Percentiles rank a stretch among this genome's conserved stretches.
Evolutionary conservation across 129 eudicot genomes (phyloP).

Genomic region (Flaveria trinervia): DNA sequence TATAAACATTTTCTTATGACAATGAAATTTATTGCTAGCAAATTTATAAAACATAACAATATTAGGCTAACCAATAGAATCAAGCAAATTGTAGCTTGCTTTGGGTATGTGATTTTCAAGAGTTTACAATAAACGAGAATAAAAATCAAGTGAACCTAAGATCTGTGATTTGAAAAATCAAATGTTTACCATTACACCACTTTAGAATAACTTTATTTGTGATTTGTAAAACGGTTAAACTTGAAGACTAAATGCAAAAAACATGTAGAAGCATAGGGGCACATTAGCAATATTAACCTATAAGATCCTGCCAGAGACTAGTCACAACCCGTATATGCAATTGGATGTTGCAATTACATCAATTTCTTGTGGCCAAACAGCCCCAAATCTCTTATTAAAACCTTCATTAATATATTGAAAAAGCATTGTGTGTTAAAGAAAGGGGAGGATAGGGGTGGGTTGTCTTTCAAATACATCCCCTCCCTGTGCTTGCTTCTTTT

Average conservation of each 20-base stretch:
- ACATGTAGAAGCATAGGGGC: slow-evolving; percentile 24
- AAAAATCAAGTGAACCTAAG: too few relatives aligned
- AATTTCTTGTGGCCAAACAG: slow-evolving; percentile 25
- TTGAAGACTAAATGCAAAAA: slow-evolving; percentile 20
- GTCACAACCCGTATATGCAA: slow-evolving; percentile 34
- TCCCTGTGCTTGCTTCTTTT: slow-evolving; percentile 37
- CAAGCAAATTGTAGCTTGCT: too few relatives aligned
- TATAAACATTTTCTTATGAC: too few relatives aligned
- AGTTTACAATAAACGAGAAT: too few relatives aligned
- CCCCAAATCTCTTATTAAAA: slow-evolving; percentile 5
- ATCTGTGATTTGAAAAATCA: too few relatives aligned
- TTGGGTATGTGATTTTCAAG: too few relatives aligned
- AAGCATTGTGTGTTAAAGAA: not conserved
- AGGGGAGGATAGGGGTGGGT: slow-evolving; percentile 49
- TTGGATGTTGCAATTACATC: slow-evolving; percentile 29
- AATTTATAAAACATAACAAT: too few relatives aligned
- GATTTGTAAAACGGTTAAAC: not conserved
- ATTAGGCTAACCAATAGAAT: too few relatives aligned
- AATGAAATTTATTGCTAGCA: too few relatives aligned
- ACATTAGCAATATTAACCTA: slow-evolving; percentile 22
- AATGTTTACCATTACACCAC: too few relatives aligned
- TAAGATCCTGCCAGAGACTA: slow-evolving; percentile 22
- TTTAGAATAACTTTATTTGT: not conserved
- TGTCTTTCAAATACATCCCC: slow-evolving; percentile 49
- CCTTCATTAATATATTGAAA: not conserved